Conservation (phyloP, 139 green algal genomes). For the Closterium sp. region DNA sequence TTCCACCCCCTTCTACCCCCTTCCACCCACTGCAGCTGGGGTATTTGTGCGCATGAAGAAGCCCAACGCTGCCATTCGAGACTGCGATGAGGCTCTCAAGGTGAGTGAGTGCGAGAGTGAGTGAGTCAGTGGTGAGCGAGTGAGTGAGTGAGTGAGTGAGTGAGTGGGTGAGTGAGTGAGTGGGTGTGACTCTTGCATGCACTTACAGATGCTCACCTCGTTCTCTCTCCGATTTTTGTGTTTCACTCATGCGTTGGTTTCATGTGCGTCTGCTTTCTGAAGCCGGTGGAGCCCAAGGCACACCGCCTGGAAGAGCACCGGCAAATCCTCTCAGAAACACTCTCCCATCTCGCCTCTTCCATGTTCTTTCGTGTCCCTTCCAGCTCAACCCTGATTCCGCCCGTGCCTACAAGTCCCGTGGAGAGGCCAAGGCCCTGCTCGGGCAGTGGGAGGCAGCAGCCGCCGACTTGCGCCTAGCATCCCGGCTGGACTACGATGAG, state of each 20-base stretch:
- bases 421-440: slow-evolving; percentile 37
- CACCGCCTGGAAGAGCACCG: slow-evolving; percentile 16
- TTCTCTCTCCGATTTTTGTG: too few species aligned
- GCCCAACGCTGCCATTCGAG: slow-evolving; percentile 45
- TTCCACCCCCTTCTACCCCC: too few species aligned
- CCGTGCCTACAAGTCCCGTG: slow-evolving; percentile 34
- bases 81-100: slow-evolving; percentile 41
- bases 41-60: slow-evolving; percentile 38
- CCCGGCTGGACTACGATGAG: slow-evolving; percentile 36
- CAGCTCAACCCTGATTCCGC: slow-evolving; percentile 47
- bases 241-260: too few species aligned
- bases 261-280: too few species aligned
- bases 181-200: too few species aligned
- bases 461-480: slow-evolving; percentile 28
- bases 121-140: neutral
- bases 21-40: neutral
- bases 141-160: neutral
- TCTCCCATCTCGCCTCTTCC: neutral
- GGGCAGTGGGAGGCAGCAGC: slow-evolving; percentile 48
- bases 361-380: neutral
- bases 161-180: too few species aligned
- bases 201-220: too few species aligned
- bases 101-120: neutral
- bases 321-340: neutral
- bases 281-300: slow-evolving; percentile 22